Percentiles rank a stretch among this genome's conserved stretches.
Conservation (phyloP, 2,329 filamentous ascomycete species). For the Lachnellula subtilissima region DNA sequence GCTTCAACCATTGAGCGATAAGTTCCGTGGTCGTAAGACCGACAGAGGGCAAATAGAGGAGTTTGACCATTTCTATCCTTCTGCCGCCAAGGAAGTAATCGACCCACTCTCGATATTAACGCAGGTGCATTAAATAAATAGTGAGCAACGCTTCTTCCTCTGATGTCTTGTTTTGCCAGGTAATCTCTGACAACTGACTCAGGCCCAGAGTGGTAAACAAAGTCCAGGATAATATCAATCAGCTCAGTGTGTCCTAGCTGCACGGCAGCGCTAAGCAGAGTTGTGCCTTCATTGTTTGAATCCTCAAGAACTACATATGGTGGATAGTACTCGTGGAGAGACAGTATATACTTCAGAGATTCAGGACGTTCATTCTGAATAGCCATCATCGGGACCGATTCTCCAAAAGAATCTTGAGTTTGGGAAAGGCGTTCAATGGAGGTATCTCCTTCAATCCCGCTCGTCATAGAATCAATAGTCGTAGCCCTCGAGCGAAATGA, state of each 20-base stretch:
- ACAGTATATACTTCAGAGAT: conserved; percentile 74
- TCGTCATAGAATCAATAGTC: conserved; percentile 69
- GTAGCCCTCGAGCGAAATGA: conserved; percentile 77
- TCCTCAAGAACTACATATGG: conserved; percentile 70
- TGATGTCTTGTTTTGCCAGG: conserved; percentile 69
- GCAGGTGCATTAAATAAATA: conserved; percentile 90
- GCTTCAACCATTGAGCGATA: conserved; percentile 85
- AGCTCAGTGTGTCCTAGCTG: conserved; percentile 74
- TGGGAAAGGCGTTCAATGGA: conserved; percentile 75
- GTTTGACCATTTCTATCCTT: conserved; percentile 96
- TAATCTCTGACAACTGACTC: conserved; percentile 60
- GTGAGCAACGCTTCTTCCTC: conserved; percentile 87
- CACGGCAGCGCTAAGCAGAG: conserved; percentile 81
- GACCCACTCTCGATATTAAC: conserved; percentile 72
- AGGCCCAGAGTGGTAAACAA: conserved; percentile 55
- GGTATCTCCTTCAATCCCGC: conserved; percentile 76
- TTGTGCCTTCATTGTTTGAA: conserved; percentile 84
- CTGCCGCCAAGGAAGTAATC: conserved; percentile 78
- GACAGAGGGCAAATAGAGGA: conserved; percentile 89
- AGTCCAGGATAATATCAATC: conserved; percentile 70
- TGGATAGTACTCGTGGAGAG: conserved; percentile 71
- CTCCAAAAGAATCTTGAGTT: conserved; percentile 65
- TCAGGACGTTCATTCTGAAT: conserved; percentile 67
- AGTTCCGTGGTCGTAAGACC: conserved; percentile 87
- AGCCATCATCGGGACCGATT: conserved; percentile 86